Evolutionary conservation across 2,329 filamentous ascomycete species (phyloP).

Genomic region (Aspergillus sergii): DNA sequence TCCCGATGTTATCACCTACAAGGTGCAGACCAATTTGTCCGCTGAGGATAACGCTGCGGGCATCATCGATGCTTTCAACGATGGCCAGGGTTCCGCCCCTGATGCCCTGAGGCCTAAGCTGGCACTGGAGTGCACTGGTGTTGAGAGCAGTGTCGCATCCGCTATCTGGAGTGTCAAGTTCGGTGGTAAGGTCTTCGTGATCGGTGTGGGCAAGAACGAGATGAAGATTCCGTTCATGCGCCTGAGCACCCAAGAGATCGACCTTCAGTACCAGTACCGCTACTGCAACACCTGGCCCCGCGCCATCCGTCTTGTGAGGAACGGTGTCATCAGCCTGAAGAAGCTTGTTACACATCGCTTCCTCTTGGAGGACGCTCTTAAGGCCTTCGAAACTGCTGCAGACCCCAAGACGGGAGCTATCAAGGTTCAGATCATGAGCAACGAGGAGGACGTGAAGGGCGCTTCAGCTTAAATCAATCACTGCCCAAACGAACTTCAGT

Average conservation of each 20-base stretch:
- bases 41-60: constrained; percentile 72
- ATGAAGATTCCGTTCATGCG: constrained; percentile 96
- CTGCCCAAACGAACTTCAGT: background rate
- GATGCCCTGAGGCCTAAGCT: constrained; percentile 75
- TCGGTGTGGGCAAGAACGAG: constrained; percentile 92
- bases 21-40: constrained; percentile 43
- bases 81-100: constrained; percentile 34
- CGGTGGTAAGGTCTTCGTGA: constrained; percentile 95
- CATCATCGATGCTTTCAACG: constrained; percentile 70
- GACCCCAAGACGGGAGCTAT: constrained; percentile 93
- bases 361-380: constrained; percentile 78
- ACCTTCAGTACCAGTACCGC: constrained; percentile 94
- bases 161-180: constrained; percentile 93
- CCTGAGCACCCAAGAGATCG: constrained; percentile 85
- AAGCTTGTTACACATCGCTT: constrained; percentile 88
- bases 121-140: constrained; percentile 90
- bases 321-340: constrained; percentile 77
- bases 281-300: constrained; percentile 96
- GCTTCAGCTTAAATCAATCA: constrained; percentile 32
- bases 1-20: constrained; percentile 75
- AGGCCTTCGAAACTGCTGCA: constrained; percentile 86
- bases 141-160: constrained; percentile 82
- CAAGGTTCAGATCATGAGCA: constrained; percentile 83
- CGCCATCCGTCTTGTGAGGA: constrained; percentile 84
- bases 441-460: constrained; percentile 41